Evolutionary conservation across 495 filamentous ascomycete genomes (phyloP), one percentile per base, ranked within the genome.

Genomic region (Choiromyces venosus): DNA sequence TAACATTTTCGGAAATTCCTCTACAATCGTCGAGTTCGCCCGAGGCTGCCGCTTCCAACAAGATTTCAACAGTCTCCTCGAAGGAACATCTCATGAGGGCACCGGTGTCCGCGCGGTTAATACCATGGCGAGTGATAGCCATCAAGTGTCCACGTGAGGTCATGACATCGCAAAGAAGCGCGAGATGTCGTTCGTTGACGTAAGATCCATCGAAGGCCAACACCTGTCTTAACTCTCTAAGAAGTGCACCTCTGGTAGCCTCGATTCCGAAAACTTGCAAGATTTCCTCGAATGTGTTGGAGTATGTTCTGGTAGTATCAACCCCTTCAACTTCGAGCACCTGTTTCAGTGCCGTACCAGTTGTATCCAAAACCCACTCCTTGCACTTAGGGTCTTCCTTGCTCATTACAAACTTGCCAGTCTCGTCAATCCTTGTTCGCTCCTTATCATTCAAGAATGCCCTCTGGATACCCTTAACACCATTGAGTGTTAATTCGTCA

Each of bases 11-110:
- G 0, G 94, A 97, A 36, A 99, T 92, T 85, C 95, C 95, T 71
- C 92, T 91, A 85, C 96, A 98, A 82, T 99, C 94, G 79, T 99
- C 95, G 29, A 98, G 87, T 82, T 99, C 95, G 80, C 95, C 95
- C 61, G 91, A 90, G 56, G 93, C 92, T 56, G 95, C 95, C 46
- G 95, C 95, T 73, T 99, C 95, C 38, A 97, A 87, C 37, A 99
- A 85, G 84, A 99, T 99, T 82, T 99, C 95, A 40, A 99, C 95
- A 0, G 95, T 99, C 80, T 99, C 96, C 84, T 99, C 95, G 84
- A 99, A 99, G 12, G 95, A 99, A 86, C 95, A 99, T 81, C 95
- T 90, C 95, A 99, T 99, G 79, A 99, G 86, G 2, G 95, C 95
- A 85, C 95, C 95, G 66, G 96, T 99, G 79, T 99, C 96, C 18